Evolutionary conservation across 2,329 filamentous ascomycete genomes (phyloP).

Genomic region (Ploettnerulaceae sp.): DNA sequence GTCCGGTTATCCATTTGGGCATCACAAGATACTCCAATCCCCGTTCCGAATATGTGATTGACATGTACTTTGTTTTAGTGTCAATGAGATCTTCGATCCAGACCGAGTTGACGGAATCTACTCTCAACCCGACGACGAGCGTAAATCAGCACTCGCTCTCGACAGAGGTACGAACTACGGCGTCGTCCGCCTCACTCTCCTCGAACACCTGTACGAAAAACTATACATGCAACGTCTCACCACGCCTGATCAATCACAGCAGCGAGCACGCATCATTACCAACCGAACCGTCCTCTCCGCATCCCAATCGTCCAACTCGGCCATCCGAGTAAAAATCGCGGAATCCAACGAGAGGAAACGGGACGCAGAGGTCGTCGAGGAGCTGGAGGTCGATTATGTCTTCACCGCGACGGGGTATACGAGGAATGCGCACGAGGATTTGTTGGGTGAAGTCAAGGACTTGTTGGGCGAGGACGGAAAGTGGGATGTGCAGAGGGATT

Average conservation of each 20-base stretch:
- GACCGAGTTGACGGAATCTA: slow-evolving; percentile 75
- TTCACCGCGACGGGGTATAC: slow-evolving; percentile 86
- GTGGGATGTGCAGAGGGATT: slow-evolving; percentile 71
- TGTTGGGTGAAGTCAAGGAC: slow-evolving; percentile 62
- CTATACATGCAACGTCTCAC: slow-evolving; percentile 81
- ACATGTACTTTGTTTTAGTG: slow-evolving; percentile 46
- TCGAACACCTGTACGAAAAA: slow-evolving; percentile 81
- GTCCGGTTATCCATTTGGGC: neutral
- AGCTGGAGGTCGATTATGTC: slow-evolving; percentile 67
- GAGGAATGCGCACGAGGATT: slow-evolving; percentile 70
- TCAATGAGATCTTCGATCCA: slow-evolving; percentile 96
- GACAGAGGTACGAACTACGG: slow-evolving; percentile 90
- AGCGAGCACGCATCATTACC: slow-evolving; percentile 77
- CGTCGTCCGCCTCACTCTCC: slow-evolving; percentile 84
- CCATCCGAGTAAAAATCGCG: slow-evolving; percentile 29
- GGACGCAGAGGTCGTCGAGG: slow-evolving; percentile 32
- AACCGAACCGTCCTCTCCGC: slow-evolving; percentile 53
- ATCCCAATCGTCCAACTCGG: slow-evolving; percentile 6
- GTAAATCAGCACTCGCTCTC: slow-evolving; percentile 53
- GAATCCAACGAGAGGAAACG: slow-evolving; percentile 32
- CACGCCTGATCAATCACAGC: slow-evolving; percentile 61
- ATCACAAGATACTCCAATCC: no score
- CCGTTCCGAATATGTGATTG: no score
- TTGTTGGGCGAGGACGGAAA: slow-evolving; percentile 50
- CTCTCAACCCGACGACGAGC: slow-evolving; percentile 57